Conservation (phyloP, 2,329 filamentous ascomycete genomes). For the Epichloe baconii region DNA sequence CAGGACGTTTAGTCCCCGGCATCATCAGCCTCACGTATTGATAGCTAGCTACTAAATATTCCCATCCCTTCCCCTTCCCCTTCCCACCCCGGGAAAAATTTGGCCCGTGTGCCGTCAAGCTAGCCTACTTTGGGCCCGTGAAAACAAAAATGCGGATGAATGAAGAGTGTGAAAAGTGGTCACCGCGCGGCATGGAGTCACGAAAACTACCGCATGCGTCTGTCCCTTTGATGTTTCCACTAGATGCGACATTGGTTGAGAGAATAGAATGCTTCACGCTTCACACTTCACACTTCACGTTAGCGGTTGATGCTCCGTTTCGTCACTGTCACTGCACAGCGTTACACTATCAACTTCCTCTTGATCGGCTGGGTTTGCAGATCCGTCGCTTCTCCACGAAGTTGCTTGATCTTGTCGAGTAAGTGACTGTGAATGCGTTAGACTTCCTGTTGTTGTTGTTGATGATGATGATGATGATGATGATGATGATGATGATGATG, state of each 20-base stretch:
- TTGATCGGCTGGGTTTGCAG: constrained; percentile 30
- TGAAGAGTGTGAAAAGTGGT: too few species aligned
- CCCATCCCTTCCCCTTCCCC: too few species aligned
- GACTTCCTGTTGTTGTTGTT: constrained; percentile 14
- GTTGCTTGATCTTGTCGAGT: constrained; percentile 39
- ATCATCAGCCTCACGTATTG: too few species aligned
- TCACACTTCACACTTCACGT: neutral
- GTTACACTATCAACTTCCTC: constrained; percentile 27
- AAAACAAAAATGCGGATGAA: too few species aligned
- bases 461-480: neutral
- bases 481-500: neutral
- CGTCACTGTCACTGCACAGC: neutral
- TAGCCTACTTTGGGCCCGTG: too few species aligned
- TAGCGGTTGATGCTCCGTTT: neutral
- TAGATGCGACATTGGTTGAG: neutral
- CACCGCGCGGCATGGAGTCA: too few species aligned
- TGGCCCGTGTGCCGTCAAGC: too few species aligned
- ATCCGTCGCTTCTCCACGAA: constrained; percentile 21
- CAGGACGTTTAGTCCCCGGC: too few species aligned
- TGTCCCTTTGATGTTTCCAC: neutral
- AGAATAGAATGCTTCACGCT: neutral
- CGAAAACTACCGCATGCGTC: neutral
- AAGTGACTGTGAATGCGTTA: constrained; percentile 32
- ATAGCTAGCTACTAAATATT: too few species aligned
- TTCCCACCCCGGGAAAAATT: too few species aligned